Base-by-base conservation (phyloP, 768 basidiomycete species). In the Tulasnella sp. region DNA sequence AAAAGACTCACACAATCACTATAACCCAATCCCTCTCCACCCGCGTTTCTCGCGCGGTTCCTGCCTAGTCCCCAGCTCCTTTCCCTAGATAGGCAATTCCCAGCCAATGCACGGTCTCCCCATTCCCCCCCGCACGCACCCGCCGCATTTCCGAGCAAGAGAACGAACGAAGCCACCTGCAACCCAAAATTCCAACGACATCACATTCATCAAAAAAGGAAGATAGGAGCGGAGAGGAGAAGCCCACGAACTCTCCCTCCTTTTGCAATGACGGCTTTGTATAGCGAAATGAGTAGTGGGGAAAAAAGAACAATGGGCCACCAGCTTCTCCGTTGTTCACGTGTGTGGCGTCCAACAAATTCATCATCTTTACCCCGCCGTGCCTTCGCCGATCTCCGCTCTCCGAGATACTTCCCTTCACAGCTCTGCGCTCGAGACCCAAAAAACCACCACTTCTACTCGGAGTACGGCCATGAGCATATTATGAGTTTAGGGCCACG, bases 61-160 rank as follows among this genome's bases (percentile, higher is more conserved):
- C n/a, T n/a, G n/a, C n/a, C n/a, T n/a, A n/a, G n/a, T n/a, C n/a
- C 27, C n/a, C 62, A 36, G 62, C 62, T 68, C 62, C 42, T 44
- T 68, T 68, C 62, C 62, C 62, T 68, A 68, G 62, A 68, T 68
- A 68, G 62, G 62, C 62, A 68, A 68, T 68, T 36, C 31, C 62
- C 27, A 68, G 16, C 62, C 62, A 14, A n/a, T 10, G 12, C 24
- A 52, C 52, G 52, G 52, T 52, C 52, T 52, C 52, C 52, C 52
- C 24, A 24, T 24, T 24, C 52, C 6, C 52, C 24, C 7, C 52
- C 21, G 3, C 8, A 16, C 46, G 12, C 18, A 6, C 10, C 39
- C 39, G 39, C n/a, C 48, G 48, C 48, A 48, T 48, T 48, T 48
- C 48, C 48, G 48, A 48, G 48, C 6, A 19, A 44, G 44, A 12